Conservation (phyloP, 805 yeast species). For the Yarrowia deformans region DNA sequence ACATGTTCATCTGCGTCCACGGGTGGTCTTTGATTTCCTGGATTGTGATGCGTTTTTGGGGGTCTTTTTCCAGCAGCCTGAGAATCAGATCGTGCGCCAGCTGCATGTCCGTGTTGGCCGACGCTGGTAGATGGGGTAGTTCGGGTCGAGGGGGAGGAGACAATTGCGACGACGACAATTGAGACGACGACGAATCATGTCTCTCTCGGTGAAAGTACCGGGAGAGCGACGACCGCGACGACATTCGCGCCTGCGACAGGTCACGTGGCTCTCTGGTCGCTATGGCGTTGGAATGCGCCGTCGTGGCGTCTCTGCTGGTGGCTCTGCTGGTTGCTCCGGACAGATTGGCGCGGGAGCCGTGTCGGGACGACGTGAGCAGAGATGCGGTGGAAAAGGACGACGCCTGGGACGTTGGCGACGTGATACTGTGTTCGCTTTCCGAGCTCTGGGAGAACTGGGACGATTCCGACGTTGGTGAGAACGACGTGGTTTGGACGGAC, state of each 20-base stretch:
- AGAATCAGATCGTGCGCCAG: conserved; percentile 62
- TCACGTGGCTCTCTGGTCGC: conserved; percentile 25
- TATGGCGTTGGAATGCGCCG: conserved; percentile 25
- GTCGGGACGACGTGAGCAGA: neutral
- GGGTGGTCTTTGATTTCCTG: conserved; percentile 78
- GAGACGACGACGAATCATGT: neutral
- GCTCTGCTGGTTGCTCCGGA: conserved; percentile 6
- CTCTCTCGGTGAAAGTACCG: conserved; percentile 19
- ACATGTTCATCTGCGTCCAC: conserved; percentile 53
- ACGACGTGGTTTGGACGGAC: conserved; percentile 1
- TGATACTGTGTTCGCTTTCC: conserved; percentile 18
- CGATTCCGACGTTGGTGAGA: neutral
- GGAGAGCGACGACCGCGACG: conserved; percentile 13
- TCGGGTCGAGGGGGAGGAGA: neutral
- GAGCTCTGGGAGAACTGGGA: conserved; percentile 25
- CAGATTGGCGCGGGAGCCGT: conserved; percentile 14
- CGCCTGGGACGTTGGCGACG: conserved; percentile 27
- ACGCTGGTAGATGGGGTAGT: neutral
- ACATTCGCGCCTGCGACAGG: conserved; percentile 21
- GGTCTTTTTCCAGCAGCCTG: conserved; percentile 72
- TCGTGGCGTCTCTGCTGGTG: conserved; percentile 16
- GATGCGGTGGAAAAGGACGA: conserved; percentile 31
- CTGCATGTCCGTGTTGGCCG: conserved; percentile 44
- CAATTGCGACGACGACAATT: neutral
- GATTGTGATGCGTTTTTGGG: conserved; percentile 70